A percentile compares a stretch with the other conserved stretches of the same genome.
Conservation (phyloP, 768 basidiomycete genomes). For the Boletus coccyginus region DNA sequence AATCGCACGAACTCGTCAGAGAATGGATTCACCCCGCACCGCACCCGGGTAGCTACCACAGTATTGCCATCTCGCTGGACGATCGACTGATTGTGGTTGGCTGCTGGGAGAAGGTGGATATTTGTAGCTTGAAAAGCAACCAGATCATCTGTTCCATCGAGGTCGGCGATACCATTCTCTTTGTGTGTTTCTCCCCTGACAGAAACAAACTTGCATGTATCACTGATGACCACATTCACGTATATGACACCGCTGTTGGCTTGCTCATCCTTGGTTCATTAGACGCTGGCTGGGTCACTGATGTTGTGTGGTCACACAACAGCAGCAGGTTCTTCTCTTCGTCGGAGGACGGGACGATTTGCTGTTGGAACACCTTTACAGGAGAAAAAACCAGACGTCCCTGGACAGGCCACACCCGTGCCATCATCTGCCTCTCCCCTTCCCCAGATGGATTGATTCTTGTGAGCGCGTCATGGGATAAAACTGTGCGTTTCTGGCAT, state of each 20-base stretch:
- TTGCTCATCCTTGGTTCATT: neutral
- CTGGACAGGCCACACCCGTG: neutral
- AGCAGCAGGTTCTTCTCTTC: too few relatives aligned
- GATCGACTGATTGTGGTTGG: neutral
- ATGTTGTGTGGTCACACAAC: neutral
- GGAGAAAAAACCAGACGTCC: neutral
- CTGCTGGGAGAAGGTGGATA: accelerated
- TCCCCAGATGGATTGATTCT: slow-evolving; percentile 1
- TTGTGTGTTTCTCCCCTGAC: slow-evolving; percentile 1
- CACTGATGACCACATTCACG: neutral
- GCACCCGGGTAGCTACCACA: accelerated
- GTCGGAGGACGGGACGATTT: neutral
- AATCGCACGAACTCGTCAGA: too few relatives aligned
- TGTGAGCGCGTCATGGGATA: slow-evolving; percentile 1
- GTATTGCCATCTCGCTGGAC: slow-evolving; percentile 1
- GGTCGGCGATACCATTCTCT: neutral
- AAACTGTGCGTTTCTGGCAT: slow-evolving; percentile 9
- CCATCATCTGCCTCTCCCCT: neutral
- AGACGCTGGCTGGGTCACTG: neutral
- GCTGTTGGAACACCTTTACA: neutral
- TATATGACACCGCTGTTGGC: neutral
- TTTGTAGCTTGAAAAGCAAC: too few relatives aligned
- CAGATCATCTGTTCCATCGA: neutral
- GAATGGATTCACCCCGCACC: too few relatives aligned
- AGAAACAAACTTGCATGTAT: slow-evolving; percentile 4